Evolutionary conservation across 192 early-diverging fungal species (phyloP), one percentile per base, ranked within the genome.

Genomic region (Coemansia sp.): DNA sequence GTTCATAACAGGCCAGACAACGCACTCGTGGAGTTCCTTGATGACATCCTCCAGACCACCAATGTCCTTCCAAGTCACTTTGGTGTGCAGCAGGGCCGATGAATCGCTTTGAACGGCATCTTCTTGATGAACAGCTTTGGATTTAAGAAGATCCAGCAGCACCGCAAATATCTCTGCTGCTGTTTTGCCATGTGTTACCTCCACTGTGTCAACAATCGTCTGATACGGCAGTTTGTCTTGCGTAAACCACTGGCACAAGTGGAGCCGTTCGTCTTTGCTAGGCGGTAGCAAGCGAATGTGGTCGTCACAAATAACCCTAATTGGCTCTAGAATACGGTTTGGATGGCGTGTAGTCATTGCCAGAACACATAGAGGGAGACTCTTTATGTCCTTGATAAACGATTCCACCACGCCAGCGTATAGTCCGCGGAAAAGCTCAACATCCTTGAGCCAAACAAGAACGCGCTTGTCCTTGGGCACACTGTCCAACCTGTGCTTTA

Each of bases 31-130:
- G 8, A 97, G 67, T 8, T 86, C 73, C 9, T 67, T 90, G 71
- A 96, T 96, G 12, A 87, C 90, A 1, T 67, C 61, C 7, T 76
- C 80, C 26, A 95, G 73, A 3, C 95, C 95, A 18, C 94, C 95
- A 63, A 97, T 88, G 72, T 95, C 92, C 0, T 63, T 60, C 92
- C 94, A 95, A 26, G 70, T 78, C 9, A 21, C 5, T 39, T 11
- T 69, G 21, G 32, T 45, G 4, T 42, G 22, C 12, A 36, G 19
- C 21, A 9, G 51, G 21, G 32, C 22, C 9, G 37, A 16, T 13
- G 54, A 41, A 4, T 59, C 15, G 1, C n/a, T 59, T 40, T 37
- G n/a, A 8, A 4, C n/a, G 4, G 57, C n/a, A 18, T 59, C 37
- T 18, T 11, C 0, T 16, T 39, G 32, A 41, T 41, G 11, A 1